Conservation (phyloP, 208 protist species). For the Leishmania aethiopica region DNA sequence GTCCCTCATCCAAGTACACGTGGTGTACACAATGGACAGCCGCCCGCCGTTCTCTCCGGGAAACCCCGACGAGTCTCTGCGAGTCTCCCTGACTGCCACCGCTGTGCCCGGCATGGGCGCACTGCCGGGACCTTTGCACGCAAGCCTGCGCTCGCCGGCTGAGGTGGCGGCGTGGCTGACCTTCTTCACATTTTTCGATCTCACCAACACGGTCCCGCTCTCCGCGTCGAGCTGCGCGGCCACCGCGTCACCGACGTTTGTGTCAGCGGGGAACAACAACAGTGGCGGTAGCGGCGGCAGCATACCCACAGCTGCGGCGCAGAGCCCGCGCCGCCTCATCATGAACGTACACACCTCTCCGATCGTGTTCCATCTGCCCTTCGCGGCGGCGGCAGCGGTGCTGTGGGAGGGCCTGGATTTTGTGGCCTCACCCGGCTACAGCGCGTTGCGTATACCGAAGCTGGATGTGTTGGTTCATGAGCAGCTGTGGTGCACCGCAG, state of each 20-base stretch:
- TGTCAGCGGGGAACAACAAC: not conserved
- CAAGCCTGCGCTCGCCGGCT: constrained; percentile 11
- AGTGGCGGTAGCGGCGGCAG: not conserved
- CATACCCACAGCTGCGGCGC: not conserved
- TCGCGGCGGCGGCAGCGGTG: constrained; percentile 36
- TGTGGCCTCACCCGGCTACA: constrained; percentile 23
- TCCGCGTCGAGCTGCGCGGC: not conserved
- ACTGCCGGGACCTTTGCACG: constrained; percentile 21
- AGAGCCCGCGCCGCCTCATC: constrained; percentile 25
- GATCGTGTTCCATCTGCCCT: constrained; percentile 37
- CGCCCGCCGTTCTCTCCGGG: constrained; percentile 47
- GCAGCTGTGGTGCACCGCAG: constrained; percentile 6
- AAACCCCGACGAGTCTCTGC: constrained; percentile 41
- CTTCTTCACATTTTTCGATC: constrained; percentile 46
- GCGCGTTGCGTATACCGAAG: constrained; percentile 18
- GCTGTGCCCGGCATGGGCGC: constrained; percentile 15
- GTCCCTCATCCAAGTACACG: constrained; percentile 28
- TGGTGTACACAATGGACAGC: constrained; percentile 62
- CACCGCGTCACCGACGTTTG: not conserved
- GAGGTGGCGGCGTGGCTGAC: constrained; percentile 56
- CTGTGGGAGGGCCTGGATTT: constrained; percentile 52
- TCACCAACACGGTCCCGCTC: constrained; percentile 31
- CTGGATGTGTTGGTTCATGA: constrained; percentile 34
- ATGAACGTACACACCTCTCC: constrained; percentile 39
- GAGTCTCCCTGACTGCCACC: constrained; percentile 41